Base-by-base conservation (phyloP, 1,284 basidiomycete species). In the Paramarasmius palmivorus region DNA sequence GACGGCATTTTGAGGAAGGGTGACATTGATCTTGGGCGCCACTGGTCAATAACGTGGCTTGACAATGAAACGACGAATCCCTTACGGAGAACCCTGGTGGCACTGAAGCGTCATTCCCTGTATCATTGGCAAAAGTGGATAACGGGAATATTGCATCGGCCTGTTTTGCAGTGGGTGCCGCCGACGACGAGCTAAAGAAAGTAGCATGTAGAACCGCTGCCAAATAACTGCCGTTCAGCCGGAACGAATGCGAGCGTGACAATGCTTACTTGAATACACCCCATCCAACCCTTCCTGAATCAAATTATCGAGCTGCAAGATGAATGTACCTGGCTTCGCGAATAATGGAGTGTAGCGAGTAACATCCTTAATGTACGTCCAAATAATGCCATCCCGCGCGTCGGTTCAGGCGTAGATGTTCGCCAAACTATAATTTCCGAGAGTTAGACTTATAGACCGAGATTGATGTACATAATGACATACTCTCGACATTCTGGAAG, bases 331-430 rank as follows among this genome's bases (percentile, higher is more conserved):
- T 0, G 79, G 69, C 55, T 83, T 76, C 1, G 81, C 73, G 63
- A 90, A 91, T 26, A 90, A 74, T 3, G 86, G 87, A 7, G 76
- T 80, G 59, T 84, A 92, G 29, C 81, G 81, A 9, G 88, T 88
- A 29, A 86, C 86, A 59, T 91, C 90, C 64, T 91, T 92, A 60
- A 82, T 67, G 61, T 87, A 84, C 0, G 87, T 89, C 89, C 88
- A 92, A 50, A 90, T 83, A 56, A 91, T 90, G 4, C 89, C 89
- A 48, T 81, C 75, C 76, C 80, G 15, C 61, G 55, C 0, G 83
- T 86, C 1, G 89, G 89, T 63, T 92, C 89, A 0, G 89, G 85
- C 14, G 89, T 92, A 0, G 88, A 90, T 19, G 86, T 90, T 36
- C 89, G 77, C 89, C 89, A 90, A 47, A 92, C 86, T 55, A 39